phyloP scores from a whole-genome alignment of 768 basidiomycete genomes.

The Candolleomyces efflorescens region DNA sequence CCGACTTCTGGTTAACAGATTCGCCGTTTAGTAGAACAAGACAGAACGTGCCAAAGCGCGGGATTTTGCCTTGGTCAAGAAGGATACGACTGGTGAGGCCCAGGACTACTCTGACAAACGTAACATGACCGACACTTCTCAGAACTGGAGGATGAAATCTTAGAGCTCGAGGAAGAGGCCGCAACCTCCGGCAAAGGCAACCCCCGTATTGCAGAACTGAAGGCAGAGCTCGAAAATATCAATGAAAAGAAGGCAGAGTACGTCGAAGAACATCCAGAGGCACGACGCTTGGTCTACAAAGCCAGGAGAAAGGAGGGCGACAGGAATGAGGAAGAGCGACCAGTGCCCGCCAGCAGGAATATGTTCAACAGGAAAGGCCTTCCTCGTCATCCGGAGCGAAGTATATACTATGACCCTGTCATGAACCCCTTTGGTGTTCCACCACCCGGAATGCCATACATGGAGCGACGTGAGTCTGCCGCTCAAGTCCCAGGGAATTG shows the following conservation, averaged over 20 bases:
- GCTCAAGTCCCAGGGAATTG: background rate
- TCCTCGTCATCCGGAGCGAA: constrained; percentile 86
- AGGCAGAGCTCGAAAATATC: constrained; percentile 74
- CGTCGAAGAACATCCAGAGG: constrained; percentile 90
- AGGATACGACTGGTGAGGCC: constrained; percentile 75
- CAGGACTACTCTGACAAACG: background rate
- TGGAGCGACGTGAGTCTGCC: constrained; percentile 71
- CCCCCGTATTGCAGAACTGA: constrained; percentile 65
- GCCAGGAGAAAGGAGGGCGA: constrained; percentile 40
- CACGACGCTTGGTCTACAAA: constrained; percentile 78
- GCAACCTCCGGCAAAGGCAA: constrained; percentile 41
- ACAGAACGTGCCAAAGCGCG: constrained; percentile 72
- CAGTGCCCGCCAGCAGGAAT: constrained; percentile 52
- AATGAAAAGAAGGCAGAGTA: constrained; percentile 89
- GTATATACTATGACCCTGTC: constrained; percentile 88
- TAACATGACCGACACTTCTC: background rate
- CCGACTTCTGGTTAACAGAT: background rate
- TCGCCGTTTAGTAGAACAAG: constrained; percentile 77
- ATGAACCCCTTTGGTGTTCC: constrained; percentile 94
- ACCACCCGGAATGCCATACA: constrained; percentile 96
- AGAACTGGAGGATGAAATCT: constrained; percentile 85
- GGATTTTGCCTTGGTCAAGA: constrained; percentile 91
- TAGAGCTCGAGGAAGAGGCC: constrained; percentile 50
- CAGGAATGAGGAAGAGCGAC: constrained; percentile 35
- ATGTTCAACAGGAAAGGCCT: constrained; percentile 81